Conservation (phyloP, 1,284 basidiomycete genomes). For the Ganoderma sinense region DNA sequence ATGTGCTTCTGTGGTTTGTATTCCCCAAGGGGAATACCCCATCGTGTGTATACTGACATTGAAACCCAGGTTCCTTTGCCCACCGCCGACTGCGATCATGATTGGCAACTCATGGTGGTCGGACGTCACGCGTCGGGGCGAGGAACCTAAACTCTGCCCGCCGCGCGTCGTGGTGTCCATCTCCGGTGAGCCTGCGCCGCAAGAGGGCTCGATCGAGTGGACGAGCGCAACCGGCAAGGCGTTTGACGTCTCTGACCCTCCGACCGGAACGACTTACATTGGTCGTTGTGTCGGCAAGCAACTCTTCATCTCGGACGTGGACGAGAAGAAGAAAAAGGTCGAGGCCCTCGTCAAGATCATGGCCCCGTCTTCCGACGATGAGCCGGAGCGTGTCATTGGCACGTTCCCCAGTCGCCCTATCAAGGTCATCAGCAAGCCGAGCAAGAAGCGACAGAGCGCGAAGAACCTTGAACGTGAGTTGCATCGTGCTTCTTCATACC, state of each 20-base stretch:
- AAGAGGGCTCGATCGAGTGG: slow-evolving; percentile 88
- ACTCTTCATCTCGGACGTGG: slow-evolving; percentile 89
- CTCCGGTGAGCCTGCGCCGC: slow-evolving; percentile 87
- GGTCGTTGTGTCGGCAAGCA: slow-evolving; percentile 92
- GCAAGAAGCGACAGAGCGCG: slow-evolving; percentile 94
- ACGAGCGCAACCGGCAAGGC: slow-evolving; percentile 82
- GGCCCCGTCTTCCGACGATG: slow-evolving; percentile 80
- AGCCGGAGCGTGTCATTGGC: slow-evolving; percentile 83
- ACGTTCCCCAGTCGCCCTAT: slow-evolving; percentile 91
- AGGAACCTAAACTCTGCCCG: slow-evolving; percentile 77
- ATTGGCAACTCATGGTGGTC: slow-evolving; percentile 97
- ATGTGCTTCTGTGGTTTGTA: slow-evolving; percentile 28
- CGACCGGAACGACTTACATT: slow-evolving; percentile 81
- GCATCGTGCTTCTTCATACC: slow-evolving; percentile 12
- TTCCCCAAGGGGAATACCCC: neutral
- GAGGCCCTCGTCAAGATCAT: slow-evolving; percentile 91
- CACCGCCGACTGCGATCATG: slow-evolving; percentile 94
- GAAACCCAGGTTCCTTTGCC: slow-evolving; percentile 83
- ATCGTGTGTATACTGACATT: slow-evolving; percentile 18
- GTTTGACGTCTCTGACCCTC: slow-evolving; percentile 83
- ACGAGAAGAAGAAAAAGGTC: slow-evolving; percentile 92
- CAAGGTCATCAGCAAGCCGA: slow-evolving; percentile 96
- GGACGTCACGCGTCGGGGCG: slow-evolving; percentile 72
- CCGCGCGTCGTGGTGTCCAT: slow-evolving; percentile 91
- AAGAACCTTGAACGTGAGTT: slow-evolving; percentile 91